phyloP scores from a whole-genome alignment of 306 rosid genomes.

The Parietaria judaica region DNA sequence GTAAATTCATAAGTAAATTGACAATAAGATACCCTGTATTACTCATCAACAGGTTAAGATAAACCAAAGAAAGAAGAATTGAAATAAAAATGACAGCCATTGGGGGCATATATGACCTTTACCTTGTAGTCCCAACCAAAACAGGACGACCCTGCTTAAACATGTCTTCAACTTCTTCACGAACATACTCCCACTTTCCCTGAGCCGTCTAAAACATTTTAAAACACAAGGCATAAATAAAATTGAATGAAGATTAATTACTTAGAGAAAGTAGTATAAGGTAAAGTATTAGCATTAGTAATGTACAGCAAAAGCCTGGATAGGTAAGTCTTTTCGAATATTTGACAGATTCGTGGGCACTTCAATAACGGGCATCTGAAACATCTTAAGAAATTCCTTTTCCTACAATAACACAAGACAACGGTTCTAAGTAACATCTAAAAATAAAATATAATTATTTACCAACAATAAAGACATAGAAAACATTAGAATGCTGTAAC shows the following conservation, averaged over 20 bases:
- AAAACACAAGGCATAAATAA: conserved; percentile 19
- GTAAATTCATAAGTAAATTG: too few relatives aligned
- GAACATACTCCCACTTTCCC: conserved; percentile 94
- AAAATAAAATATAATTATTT: conserved; percentile 3
- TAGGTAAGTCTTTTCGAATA: conserved; percentile 83
- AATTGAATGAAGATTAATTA: conserved; percentile 11
- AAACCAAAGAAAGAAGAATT: too few relatives aligned
- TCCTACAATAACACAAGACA: conserved; percentile 52
- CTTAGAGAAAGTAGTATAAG: conserved; percentile 3
- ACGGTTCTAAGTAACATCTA: conserved; percentile 5
- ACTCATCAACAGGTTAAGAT: too few relatives aligned
- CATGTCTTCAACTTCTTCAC: conserved; percentile 85
- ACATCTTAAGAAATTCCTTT: conserved; percentile 95
- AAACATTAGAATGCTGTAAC: conserved; percentile 17
- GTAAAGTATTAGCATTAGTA: conserved; percentile 13
- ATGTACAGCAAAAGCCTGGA: conserved; percentile 96
- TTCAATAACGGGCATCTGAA: conserved; percentile 87
- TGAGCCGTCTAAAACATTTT: conserved; percentile 61
- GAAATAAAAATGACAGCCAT: too few relatives aligned
- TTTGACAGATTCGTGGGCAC: conserved; percentile 92
- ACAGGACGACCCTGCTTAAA: conserved; percentile 89
- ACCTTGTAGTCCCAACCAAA: conserved; percentile 98
- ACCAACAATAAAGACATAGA: conserved; percentile 14
- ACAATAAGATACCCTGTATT: too few relatives aligned
- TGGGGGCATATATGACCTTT: conserved; percentile 2